Base-by-base conservation (phyloP, 2,329 filamentous ascomycete species). In the Microcyclospora pomicola region DNA sequence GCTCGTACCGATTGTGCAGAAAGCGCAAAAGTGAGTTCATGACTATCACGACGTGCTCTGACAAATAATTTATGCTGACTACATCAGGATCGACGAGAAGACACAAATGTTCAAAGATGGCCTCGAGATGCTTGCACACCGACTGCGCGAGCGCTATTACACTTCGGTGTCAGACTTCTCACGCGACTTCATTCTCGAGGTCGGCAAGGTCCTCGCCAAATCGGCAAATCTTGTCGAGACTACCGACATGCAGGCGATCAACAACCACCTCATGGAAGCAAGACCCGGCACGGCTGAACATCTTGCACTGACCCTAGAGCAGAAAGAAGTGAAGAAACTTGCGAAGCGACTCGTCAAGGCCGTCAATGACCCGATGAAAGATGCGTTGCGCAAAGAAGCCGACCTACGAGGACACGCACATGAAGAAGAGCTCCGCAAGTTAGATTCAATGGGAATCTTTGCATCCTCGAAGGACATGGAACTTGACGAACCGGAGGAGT, bases 311-410 rank as follows among this genome's bases (percentile, higher is more conserved):
- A 63, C 59, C 1, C 47, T 69, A 9, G 85, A 93, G 50, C 75
- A 85, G 42, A 82, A 83, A 41, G 82, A 93, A 49, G 77, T 82
- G 43, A 82, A 83, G 51, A 82, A 80, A 49, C 66, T 93, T n/a
- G 85, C 82, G 15, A 94, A 92, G 60, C 76, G 86, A 16, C 93
- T 95, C 43, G 72, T 93, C 47, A 92, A 85, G 57, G 75, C 78
- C 1, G 72, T 93, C 27, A 83, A 92, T 56, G 77, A 82, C 11
- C 71, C 77, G 33, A 66, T 94, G 2, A 82, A 94, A 56, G 71
- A 74, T 38, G 85, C 85, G 1, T 63, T 86, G 34, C 73, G 72
- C 37, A 82, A 83, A 38, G 88, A 96, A 58, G 78, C 82, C n/a
- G 82, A 91, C 42, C 69, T 93, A 31, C 77, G 72, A 36, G 72